phyloP scores from a whole-genome alignment of 164 flowering plant genomes.

The Taxillus chinensis region DNA sequence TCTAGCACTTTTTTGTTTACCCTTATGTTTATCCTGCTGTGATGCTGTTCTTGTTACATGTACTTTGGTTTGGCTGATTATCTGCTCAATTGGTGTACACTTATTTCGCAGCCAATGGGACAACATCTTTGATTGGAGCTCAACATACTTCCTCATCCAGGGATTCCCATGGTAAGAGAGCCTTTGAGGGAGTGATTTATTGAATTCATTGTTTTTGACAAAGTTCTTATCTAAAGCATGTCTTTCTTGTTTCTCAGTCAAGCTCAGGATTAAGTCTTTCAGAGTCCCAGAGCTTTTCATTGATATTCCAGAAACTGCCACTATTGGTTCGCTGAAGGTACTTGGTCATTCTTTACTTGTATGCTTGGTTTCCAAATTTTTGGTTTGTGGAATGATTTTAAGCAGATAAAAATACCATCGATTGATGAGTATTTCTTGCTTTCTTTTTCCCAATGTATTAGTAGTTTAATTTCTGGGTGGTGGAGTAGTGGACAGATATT shows the following conservation, averaged over 20 bases:
- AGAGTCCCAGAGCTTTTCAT: conserved; percentile 88
- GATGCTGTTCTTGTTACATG: neutral
- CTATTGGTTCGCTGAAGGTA: conserved; percentile 95
- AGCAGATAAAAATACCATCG: too few relatives aligned
- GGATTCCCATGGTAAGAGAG: conserved; percentile 65
- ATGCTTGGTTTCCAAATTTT: neutral
- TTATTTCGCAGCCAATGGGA: conserved; percentile 33
- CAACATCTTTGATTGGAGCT: conserved; percentile 31
- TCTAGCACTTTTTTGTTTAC: neutral
- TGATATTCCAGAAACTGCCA: conserved; percentile 86
- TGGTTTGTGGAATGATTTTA: too few relatives aligned
- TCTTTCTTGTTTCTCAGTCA: conserved; percentile 58
- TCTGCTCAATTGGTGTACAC: neutral
- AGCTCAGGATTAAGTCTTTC: conserved; percentile 87
- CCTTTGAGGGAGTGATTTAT: conserved; percentile 12
- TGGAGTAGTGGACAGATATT: too few relatives aligned
- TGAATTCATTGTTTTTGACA: conserved; percentile 15
- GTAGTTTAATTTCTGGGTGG: too few relatives aligned
- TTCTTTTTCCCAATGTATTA: too few relatives aligned
- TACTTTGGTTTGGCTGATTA: neutral
- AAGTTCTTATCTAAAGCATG: conserved; percentile 16
- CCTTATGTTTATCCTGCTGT: neutral
- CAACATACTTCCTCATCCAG: conserved; percentile 32
- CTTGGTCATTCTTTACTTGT: neutral
- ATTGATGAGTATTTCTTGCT: too few relatives aligned